phyloP scores from a whole-genome alignment of 2,329 filamentous ascomycete genomes.

The Aspergillus viridinutans region DNA sequence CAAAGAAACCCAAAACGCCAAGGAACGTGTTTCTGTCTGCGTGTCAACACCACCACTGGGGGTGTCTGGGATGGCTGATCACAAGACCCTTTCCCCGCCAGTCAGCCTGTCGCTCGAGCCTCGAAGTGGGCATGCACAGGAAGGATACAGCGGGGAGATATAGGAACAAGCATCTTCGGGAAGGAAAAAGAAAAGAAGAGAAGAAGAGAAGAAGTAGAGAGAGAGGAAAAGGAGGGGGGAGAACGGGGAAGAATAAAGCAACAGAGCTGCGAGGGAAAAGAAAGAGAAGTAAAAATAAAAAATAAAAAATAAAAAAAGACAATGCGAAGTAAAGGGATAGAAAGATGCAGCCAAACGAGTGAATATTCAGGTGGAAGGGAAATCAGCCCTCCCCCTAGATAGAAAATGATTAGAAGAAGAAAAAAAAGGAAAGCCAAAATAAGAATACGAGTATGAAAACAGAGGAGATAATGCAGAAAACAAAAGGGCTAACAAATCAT shows the following conservation, averaged over 20 bases:
- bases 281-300: not conserved
- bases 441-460: not conserved
- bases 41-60: not conserved
- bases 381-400: slow-evolving; percentile 1
- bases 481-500: slow-evolving; percentile 2
- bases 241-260: not conserved
- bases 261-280: not conserved
- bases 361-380: not conserved
- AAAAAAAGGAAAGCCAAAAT: not conserved
- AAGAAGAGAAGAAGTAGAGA: not conserved
- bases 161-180: not conserved
- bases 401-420: not conserved
- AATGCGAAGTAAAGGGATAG: slow-evolving; percentile 12
- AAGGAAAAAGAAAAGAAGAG: not conserved
- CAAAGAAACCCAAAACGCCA: not conserved
- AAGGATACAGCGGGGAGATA: not conserved
- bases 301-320: not conserved
- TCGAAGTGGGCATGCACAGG: not conserved
- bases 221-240: not conserved
- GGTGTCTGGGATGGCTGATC: not conserved
- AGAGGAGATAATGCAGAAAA: not conserved
- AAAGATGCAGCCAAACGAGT: slow-evolving; percentile 8
- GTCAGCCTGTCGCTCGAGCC: not conserved
- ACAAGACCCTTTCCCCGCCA: not conserved
- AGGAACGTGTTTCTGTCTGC: not conserved